Percentiles rank a stretch among this genome's conserved stretches.
Conservation (phyloP, 2,329 filamentous ascomycete species). For the Penicillium sp. region DNA sequence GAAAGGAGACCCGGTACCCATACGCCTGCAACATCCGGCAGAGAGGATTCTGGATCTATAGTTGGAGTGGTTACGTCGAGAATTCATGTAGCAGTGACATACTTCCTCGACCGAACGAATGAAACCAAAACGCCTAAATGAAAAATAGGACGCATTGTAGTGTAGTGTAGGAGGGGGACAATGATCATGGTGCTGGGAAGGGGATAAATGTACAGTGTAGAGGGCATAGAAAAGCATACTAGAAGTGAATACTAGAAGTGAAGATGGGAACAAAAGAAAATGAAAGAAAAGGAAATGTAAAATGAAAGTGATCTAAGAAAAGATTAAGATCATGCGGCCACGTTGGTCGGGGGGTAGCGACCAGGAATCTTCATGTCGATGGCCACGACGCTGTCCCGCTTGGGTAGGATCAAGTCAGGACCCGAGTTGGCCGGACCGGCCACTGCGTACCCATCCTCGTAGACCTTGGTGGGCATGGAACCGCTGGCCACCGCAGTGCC, state of each 20-base stretch:
- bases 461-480: constrained; percentile 16
- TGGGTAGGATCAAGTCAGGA: constrained; percentile 17
- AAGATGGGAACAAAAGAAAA: constrained; percentile 8
- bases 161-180: constrained; percentile 1
- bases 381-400: constrained; percentile 39
- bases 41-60: constrained; percentile 6
- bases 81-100: constrained; percentile 9
- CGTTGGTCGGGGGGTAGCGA: constrained; percentile 42
- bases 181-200: background rate
- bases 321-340: constrained; percentile 33
- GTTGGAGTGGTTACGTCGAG: constrained; percentile 9
- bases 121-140: constrained; percentile 29
- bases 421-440: constrained; percentile 12
- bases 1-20: constrained; percentile 5
- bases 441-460: constrained; percentile 22
- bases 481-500: constrained; percentile 19
- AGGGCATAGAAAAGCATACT: constrained; percentile 6
- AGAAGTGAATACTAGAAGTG: constrained; percentile 7
- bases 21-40: constrained; percentile 22
- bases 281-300: constrained; percentile 12
- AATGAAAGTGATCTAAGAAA: constrained; percentile 17
- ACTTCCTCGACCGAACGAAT: constrained; percentile 4
- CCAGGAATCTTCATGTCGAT: constrained; percentile 46
- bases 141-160: constrained; percentile 22
- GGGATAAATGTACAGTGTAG: constrained; percentile 24